Evolutionary conservation across 2,329 filamentous ascomycete species (phyloP), one percentile per base, ranked within the genome.

Genomic region (Chrysosporium queenslandicum): DNA sequence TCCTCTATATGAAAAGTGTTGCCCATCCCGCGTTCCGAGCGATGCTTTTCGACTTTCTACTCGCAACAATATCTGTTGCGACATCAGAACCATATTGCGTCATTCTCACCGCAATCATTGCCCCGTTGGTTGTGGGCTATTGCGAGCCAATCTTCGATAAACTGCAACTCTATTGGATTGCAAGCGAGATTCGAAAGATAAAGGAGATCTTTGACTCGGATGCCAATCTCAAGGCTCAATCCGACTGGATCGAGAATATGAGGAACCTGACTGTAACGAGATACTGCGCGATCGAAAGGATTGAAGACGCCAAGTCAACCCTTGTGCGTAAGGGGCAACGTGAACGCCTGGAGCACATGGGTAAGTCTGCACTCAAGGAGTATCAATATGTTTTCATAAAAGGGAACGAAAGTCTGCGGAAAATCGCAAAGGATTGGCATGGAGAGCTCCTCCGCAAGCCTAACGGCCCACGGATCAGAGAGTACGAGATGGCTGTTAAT

Each of bases 141-240:
- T 37, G 2, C 18, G 50, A 53, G 16, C 27, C 20, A 27, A 12
- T 48, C 3, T 53, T 53, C 32, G 43, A 53, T 20, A 16, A 9
- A 16, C 20, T 53, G 36, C 43, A 36, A 1, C 21, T 53, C 16
- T 16, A 48, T 42, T 32, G 25, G 34, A 25, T 42, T 18, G 45
- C 50, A 42, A 34, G 43, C 18, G 37, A 12, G 20, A 53, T 48
- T 16, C 43, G 50, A 14, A 30, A 3, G 14, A 18, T 42, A 12
- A 42, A 48, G 16, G 21, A 16, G 27, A 18, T 16, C 18, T 48
- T 48, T 36, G 3, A 8, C 1, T 29, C 36, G 11, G 21, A 39
- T 2, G 12, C 29, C 16, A 39, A n/a, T n/a, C 32, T 48, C 46
- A 18, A 25, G 18, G 32, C 32, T 7, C 32, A 48, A 20, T 11